Percentiles rank a stretch among this genome's conserved stretches.
These are phyloP conservation scores for Rubus idaeus DNA, from an alignment of 306 rosid genomes.

Conservation along the genomic window DNA sequence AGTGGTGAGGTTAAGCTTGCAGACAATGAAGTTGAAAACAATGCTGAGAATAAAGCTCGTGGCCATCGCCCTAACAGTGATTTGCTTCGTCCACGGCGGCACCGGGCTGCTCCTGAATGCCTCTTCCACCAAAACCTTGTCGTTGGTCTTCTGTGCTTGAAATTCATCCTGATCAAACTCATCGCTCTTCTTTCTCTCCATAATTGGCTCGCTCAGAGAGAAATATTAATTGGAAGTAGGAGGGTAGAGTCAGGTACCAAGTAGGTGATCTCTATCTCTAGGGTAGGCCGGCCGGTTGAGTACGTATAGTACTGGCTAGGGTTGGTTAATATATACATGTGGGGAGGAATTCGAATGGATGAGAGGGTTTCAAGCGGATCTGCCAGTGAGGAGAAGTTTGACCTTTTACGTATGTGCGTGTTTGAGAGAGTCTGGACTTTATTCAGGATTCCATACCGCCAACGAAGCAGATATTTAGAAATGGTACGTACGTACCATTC, in stretches of 20 bases:
- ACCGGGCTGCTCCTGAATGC: conserved; percentile 42
- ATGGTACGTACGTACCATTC: too few relatives aligned
- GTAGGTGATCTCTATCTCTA: too few relatives aligned
- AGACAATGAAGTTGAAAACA: conserved; percentile 57
- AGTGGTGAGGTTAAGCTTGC: conserved; percentile 72
- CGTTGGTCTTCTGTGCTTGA: background rate
- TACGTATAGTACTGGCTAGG: too few relatives aligned
- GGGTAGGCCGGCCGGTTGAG: too few relatives aligned
- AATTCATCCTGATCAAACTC: background rate
- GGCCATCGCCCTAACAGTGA: conserved; percentile 52
- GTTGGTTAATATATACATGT: background rate
- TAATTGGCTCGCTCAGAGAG: background rate
- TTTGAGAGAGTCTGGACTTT: background rate
- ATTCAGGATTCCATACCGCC: background rate
- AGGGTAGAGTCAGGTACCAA: background rate
- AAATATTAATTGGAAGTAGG: background rate
- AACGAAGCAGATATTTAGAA: background rate
- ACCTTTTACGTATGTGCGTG: background rate
- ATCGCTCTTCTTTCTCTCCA: conserved; percentile 1
- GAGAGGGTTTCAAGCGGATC: background rate
- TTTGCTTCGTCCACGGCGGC: conserved; percentile 59
- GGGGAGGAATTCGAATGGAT: background rate
- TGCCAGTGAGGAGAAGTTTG: background rate
- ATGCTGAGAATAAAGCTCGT: conserved; percentile 54
- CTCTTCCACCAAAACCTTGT: conserved; percentile 38